Percentiles rank a stretch among this genome's conserved stretches.
Evolutionary conservation across 208 protist genomes (phyloP).

Genomic region (Acanthamoeba rhysodes): DNA sequence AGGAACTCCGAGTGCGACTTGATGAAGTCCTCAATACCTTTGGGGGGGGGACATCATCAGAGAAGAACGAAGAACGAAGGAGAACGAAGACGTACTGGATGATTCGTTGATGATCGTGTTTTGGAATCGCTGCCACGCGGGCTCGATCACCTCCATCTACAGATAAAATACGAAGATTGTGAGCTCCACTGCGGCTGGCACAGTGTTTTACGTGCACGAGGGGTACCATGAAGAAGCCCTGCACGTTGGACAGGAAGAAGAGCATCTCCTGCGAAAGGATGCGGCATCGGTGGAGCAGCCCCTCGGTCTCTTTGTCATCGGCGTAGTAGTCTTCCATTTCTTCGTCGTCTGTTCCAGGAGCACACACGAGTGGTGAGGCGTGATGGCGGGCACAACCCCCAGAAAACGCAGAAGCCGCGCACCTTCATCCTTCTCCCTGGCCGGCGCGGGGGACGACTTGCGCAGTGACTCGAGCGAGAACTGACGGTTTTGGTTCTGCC

Average conservation of each 20-base stretch:
- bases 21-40: conserved; percentile 28
- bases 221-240: conserved; percentile 92
- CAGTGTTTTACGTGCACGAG: too few species aligned
- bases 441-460: not conserved
- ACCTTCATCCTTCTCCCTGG: not conserved
- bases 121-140: conserved; percentile 62
- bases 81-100: not conserved
- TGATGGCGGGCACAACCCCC: too few species aligned
- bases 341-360: not conserved
- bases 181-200: not conserved
- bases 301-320: conserved; percentile 30
- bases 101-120: conserved; percentile 31
- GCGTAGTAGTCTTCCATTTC: conserved; percentile 38
- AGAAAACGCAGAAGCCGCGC: too few species aligned
- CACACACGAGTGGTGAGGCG: not conserved
- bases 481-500: conserved; percentile 34
- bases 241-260: conserved; percentile 89
- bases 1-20: conserved; percentile 26
- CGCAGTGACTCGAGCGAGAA: conserved; percentile 31
- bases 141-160: conserved; percentile 50
- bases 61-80: too few species aligned
- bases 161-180: too few species aligned
- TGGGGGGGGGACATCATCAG: not conserved
- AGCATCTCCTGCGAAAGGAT: conserved; percentile 87
- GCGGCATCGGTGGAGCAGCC: conserved; percentile 78